phyloP scores from a whole-genome alignment of 768 basidiomycete genomes.

The Galerina marginata region DNA sequence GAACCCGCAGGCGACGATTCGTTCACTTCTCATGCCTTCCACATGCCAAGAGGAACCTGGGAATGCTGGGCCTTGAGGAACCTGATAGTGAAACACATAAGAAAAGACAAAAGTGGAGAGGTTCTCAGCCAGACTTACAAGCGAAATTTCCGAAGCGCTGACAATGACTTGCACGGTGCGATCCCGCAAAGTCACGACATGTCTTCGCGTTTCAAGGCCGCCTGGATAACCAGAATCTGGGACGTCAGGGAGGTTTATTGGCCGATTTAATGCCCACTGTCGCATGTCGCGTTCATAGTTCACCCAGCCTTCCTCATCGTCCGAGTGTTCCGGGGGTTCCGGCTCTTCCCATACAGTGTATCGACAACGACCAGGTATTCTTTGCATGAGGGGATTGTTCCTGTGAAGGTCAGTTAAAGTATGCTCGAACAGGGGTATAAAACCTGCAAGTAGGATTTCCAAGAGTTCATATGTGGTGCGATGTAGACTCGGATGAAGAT shows the following conservation, averaged over 20 bases:
- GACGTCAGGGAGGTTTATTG: slow-evolving; percentile 52
- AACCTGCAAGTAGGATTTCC: slow-evolving; percentile 36
- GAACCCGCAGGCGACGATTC: slow-evolving; percentile 51
- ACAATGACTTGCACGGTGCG: slow-evolving; percentile 49
- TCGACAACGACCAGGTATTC: slow-evolving; percentile 46
- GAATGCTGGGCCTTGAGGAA: slow-evolving; percentile 37
- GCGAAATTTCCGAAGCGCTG: slow-evolving; percentile 42
- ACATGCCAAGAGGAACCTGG: slow-evolving; percentile 51
- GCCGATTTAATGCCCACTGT: slow-evolving; percentile 48
- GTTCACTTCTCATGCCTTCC: slow-evolving; percentile 58
- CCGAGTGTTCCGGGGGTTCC: slow-evolving; percentile 51
- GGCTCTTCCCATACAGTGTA: slow-evolving; percentile 56
- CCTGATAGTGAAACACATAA: slow-evolving; percentile 17
- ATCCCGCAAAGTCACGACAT: slow-evolving; percentile 42
- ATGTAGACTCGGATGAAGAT: slow-evolving; percentile 44
- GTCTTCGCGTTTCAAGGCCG: slow-evolving; percentile 47
- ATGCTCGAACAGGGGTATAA: slow-evolving; percentile 57
- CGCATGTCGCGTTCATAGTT: slow-evolving; percentile 47
- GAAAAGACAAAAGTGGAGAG: background rate
- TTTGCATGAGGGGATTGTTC: slow-evolving; percentile 48
- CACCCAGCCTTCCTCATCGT: slow-evolving; percentile 54
- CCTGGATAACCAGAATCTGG: slow-evolving; percentile 49
- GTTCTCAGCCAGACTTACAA: slow-evolving; percentile 39
- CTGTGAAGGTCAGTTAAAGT: slow-evolving; percentile 56
- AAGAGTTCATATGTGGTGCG: slow-evolving; percentile 36